phyloP scores from a whole-genome alignment of 768 basidiomycete genomes.

The Gloeopeniophorella convolvens region DNA sequence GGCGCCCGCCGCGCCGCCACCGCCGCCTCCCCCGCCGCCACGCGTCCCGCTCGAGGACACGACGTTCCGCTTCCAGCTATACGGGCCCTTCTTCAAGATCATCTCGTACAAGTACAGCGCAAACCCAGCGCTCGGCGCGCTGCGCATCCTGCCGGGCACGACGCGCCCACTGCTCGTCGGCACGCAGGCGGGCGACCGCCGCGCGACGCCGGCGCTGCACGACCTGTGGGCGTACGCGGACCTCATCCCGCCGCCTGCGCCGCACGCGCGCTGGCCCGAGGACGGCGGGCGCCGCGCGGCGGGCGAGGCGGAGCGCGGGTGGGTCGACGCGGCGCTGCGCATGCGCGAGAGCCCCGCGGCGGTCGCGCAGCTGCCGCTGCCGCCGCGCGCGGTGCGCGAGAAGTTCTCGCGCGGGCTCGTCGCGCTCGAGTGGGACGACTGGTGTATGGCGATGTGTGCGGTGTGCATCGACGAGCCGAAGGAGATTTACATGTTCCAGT shows the following conservation, averaged over 20 bases:
- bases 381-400: conserved; percentile 9
- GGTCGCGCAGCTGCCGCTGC: conserved; percentile 14
- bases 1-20: not conserved
- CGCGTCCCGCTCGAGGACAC: conserved; percentile 11
- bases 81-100: conserved; percentile 17
- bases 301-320: conserved; percentile 19
- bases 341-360: conserved; percentile 11
- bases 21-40: not conserved
- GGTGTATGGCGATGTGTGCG: conserved; percentile 15
- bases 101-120: conserved; percentile 14
- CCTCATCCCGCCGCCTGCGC: conserved; percentile 4
- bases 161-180: conserved; percentile 12
- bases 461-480: conserved; percentile 13
- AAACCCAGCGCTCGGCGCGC: not conserved
- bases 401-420: conserved; percentile 10
- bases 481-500: conserved; percentile 18
- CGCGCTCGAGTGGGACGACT: conserved; percentile 19
- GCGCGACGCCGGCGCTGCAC: conserved; percentile 7
- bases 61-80: conserved; percentile 20
- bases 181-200: conserved; percentile 12
- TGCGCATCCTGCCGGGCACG: conserved; percentile 16
- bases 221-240: conserved; percentile 19
- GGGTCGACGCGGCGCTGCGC: conserved; percentile 12
- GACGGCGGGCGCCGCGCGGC: conserved; percentile 14
- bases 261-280: conserved; percentile 14